phyloP scores from a whole-genome alignment of 192 early-diverging fungal genomes.

The Coemansia asiatica region DNA sequence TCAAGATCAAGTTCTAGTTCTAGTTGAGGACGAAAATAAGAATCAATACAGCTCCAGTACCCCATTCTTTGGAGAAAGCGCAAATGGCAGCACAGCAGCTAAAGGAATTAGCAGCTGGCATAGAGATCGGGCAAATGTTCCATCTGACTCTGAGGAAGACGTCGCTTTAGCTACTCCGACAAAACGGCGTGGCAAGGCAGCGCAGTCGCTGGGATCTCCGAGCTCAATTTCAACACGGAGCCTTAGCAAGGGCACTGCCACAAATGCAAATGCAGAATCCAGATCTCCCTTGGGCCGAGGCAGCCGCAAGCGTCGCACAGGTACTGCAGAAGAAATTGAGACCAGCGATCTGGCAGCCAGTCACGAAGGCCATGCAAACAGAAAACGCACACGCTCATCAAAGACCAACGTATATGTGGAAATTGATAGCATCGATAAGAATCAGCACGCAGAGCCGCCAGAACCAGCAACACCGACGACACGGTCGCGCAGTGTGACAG shows the following conservation, averaged over 20 bases:
- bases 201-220: neutral
- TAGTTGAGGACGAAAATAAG: neutral
- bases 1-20: too few relatives aligned
- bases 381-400: neutral
- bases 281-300: neutral
- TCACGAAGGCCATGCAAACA: neutral
- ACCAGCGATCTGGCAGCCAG: neutral
- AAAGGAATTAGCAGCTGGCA: neutral
- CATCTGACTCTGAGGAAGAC: slow-evolving; percentile 15
- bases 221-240: neutral
- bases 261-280: neutral
- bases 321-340: neutral
- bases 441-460: neutral
- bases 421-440: neutral
- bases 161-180: slow-evolving; percentile 21
- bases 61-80: neutral
- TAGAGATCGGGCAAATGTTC: neutral
- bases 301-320: neutral
- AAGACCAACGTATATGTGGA: neutral
- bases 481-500: neutral
- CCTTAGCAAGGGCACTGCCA: neutral
- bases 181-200: slow-evolving; percentile 11
- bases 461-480: neutral
- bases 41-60: neutral
- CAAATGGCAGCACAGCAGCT: neutral